A percentile compares a stretch with the other conserved stretches of the same genome.
Evolutionary conservation across 108 stramenopile species (phyloP).

Genomic region (Stephanodiscus minutulus): DNA sequence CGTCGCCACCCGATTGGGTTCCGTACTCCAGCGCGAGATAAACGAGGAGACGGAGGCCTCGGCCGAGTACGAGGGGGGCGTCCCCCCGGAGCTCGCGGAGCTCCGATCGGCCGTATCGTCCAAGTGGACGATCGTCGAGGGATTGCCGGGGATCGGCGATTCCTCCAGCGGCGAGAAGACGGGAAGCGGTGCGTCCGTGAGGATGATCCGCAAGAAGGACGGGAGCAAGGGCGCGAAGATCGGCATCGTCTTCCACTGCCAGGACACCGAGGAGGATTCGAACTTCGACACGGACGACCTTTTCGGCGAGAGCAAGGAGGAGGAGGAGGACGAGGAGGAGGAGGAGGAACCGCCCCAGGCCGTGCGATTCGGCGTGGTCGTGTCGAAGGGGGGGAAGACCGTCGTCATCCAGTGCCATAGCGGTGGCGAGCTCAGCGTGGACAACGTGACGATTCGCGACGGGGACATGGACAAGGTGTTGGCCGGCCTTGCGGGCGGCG

Average conservation of each 20-base stretch:
- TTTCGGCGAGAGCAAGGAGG: constrained; percentile 9
- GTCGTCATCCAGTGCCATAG: constrained; percentile 61
- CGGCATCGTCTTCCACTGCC: constrained; percentile 77
- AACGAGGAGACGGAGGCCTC: constrained; percentile 42
- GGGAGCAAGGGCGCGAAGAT: constrained; percentile 53
- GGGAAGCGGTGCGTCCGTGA: constrained; percentile 32
- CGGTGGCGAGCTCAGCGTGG: constrained; percentile 51
- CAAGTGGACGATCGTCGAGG: constrained; percentile 51
- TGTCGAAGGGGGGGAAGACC: constrained; percentile 74
- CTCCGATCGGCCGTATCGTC: constrained; percentile 26
- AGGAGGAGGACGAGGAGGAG: constrained; percentile 50
- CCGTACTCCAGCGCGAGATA: constrained; percentile 49
- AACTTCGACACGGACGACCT: constrained; percentile 39
- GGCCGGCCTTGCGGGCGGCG: constrained; percentile 24
- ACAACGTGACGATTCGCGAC: constrained; percentile 54
- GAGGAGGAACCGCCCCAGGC: constrained; percentile 56
- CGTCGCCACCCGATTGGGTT: constrained; percentile 16
- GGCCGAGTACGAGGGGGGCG: constrained; percentile 3
- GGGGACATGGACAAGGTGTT: constrained; percentile 44
- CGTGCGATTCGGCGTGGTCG: constrained; percentile 70
- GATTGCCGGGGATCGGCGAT: constrained; percentile 35
- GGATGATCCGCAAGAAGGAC: constrained; percentile 42
- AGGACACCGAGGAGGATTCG: constrained; percentile 63
- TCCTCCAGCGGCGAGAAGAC: constrained; percentile 1
- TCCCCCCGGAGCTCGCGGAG: constrained; percentile 42